These are phyloP conservation scores for Epichloe hybrida DNA, from an alignment of 2,329 filamentous ascomycete genomes.

Conservation along the genomic window DNA sequence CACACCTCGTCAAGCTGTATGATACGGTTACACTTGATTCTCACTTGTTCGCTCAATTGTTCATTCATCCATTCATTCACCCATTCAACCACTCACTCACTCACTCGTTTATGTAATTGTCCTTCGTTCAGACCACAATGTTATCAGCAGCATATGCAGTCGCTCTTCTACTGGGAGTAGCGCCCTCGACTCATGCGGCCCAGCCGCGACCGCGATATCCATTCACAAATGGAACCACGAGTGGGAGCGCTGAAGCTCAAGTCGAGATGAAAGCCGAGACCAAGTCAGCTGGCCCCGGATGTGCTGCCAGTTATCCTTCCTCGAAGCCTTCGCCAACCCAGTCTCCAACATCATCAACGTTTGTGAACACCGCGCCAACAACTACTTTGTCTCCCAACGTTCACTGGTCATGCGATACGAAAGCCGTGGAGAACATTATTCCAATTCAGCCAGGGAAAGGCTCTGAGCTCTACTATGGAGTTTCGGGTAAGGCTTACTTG, in stretches of 20 bases:
- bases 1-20: too few species aligned
- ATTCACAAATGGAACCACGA: background rate
- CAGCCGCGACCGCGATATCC: background rate
- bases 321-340: background rate
- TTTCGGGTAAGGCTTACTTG: slow-evolving; percentile 3
- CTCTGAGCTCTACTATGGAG: slow-evolving; percentile 14
- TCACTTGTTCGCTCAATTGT: background rate
- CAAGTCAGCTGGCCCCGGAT: background rate
- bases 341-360: slow-evolving; percentile 1
- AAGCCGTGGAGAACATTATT: slow-evolving; percentile 10
- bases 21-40: background rate
- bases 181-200: background rate
- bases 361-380: background rate
- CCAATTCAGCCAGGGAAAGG: slow-evolving; percentile 11
- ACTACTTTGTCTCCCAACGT: slow-evolving; percentile 6
- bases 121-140: background rate
- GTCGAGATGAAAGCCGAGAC: background rate
- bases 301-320: background rate
- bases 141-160: background rate
- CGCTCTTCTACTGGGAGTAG: slow-evolving; percentile 3
- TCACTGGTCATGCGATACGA: slow-evolving; percentile 15
- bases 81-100: background rate
- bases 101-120: background rate
- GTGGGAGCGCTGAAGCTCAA: background rate
- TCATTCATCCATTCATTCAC: background rate